phyloP scores from a whole-genome alignment of 345 rosid genomes.

The Salix udensis region DNA sequence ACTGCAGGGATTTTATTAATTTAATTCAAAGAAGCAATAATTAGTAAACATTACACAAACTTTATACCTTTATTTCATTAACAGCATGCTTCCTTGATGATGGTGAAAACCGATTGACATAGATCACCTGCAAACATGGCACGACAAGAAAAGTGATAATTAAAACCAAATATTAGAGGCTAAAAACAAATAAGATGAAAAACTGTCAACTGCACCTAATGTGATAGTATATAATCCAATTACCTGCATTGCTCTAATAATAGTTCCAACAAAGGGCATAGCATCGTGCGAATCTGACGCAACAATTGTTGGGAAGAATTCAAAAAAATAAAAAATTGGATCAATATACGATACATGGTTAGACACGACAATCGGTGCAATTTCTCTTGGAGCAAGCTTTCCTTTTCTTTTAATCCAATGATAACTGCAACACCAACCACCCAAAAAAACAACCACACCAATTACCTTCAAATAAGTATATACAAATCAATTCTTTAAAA shows the following conservation, averaged over 20 bases:
- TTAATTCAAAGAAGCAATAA: neutral
- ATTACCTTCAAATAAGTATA: neutral
- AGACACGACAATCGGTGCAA: slow-evolving; percentile 89
- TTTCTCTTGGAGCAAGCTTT: slow-evolving; percentile 76
- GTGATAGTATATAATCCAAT: neutral
- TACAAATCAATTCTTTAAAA: neutral
- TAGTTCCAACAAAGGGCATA: slow-evolving; percentile 90
- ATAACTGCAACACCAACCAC: slow-evolving; percentile 46
- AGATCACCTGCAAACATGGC: slow-evolving; percentile 64
- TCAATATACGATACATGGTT: slow-evolving; percentile 90
- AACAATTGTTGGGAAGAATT: slow-evolving; percentile 87
- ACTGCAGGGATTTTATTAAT: neutral
- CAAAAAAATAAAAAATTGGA: slow-evolving; percentile 91
- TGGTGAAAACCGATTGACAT: slow-evolving; percentile 84
- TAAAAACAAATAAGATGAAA: too few species aligned
- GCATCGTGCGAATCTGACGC: slow-evolving; percentile 91
- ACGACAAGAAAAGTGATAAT: neutral
- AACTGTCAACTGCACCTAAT: neutral
- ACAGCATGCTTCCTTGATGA: slow-evolving; percentile 86
- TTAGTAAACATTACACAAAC: slow-evolving; percentile 32
- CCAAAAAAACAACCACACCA: neutral
- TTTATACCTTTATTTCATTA: slow-evolving; percentile 85
- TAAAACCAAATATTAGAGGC: too few species aligned
- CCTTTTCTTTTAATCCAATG: slow-evolving; percentile 95
- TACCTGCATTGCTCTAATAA: slow-evolving; percentile 99